Evolutionary conservation across 176 grass and related monocot species (phyloP).

Genomic region (Aegilops bicornis): DNA sequence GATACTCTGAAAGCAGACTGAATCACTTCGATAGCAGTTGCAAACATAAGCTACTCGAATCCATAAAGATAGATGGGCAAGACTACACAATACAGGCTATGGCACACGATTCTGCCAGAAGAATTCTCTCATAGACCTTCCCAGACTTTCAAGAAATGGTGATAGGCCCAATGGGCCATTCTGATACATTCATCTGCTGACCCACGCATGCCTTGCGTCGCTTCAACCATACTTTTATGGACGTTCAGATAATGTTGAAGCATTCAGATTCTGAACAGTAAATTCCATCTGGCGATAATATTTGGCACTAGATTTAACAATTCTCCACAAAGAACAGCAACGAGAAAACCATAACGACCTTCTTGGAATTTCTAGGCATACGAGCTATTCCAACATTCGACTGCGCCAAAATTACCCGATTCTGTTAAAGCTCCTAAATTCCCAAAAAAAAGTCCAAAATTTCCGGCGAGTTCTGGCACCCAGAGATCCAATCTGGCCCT

Average conservation of each 20-base stretch:
- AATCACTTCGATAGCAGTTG: background rate
- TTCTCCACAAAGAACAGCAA: background rate
- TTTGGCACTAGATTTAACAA: background rate
- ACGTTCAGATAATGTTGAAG: background rate
- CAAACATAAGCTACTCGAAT: conserved; percentile 1
- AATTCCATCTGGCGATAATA: background rate
- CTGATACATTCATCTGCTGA: background rate
- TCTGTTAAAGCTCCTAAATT: background rate
- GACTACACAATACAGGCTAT: background rate
- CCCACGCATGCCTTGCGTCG: background rate
- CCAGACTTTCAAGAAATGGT: conserved; percentile 1
- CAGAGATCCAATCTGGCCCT: conserved; percentile 20
- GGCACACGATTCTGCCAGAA: background rate
- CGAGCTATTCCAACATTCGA: background rate
- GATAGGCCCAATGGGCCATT: background rate
- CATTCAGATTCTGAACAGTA: conserved; percentile 1
- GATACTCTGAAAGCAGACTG: background rate
- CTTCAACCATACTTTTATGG: background rate
- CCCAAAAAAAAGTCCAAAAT: too few relatives aligned
- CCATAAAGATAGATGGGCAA: background rate
- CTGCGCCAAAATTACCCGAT: background rate
- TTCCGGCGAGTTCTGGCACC: background rate
- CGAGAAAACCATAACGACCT: background rate
- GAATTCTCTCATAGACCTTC: background rate
- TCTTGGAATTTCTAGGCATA: background rate